Evolutionary conservation across 1,284 basidiomycete species (phyloP), one percentile per base, ranked within the genome.

Genomic region (Rhodofomes roseus): DNA sequence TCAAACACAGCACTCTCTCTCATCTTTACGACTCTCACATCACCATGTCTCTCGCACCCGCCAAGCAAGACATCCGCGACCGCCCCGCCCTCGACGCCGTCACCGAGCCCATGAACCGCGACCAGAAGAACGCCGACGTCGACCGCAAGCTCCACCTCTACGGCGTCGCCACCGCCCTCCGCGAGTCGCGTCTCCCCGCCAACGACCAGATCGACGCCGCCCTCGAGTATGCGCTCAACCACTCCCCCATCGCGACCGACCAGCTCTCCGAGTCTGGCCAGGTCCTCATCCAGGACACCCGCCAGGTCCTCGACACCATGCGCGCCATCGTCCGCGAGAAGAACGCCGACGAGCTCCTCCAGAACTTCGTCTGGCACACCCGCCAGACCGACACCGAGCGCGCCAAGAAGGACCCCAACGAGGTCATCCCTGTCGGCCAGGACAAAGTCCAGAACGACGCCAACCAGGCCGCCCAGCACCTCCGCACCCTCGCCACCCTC

Each of bases 331-430:
- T 96, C n/a, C 69, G 77, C 52, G 80, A 89, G 69, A 96, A 96
- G 83, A 97, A 97, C 75, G 77, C 81, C 25, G 95, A 95, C 69
- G 93, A 96, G 77, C 79, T 96, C 46, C 81, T 96, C 73, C 95
- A 96, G 73, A 87, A 90, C 65, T 95, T 95, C 64, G 73, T 94
- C 52, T 95, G 85, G 86, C 81, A 86, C 65, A 91, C 91, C 0
- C 79, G 83, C 57, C 81, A 83, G 57, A 76, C 86, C 31, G 82
- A 86, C 64, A 60, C 74, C 34, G 72, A 76, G 27, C 63, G 71
- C 56, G 76, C 72, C 23, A 81, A 80, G 72, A 78, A 77, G 61
- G 73, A 77, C 59, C 71, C 77, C 9, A 74, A 68, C 58, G 79
- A 82, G 40, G 71, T 75, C 4, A 57, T 84, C 14, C 81, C 84